Base-by-base conservation (phyloP, 768 basidiomycete species). In the Lactifluus rugatus region DNA sequence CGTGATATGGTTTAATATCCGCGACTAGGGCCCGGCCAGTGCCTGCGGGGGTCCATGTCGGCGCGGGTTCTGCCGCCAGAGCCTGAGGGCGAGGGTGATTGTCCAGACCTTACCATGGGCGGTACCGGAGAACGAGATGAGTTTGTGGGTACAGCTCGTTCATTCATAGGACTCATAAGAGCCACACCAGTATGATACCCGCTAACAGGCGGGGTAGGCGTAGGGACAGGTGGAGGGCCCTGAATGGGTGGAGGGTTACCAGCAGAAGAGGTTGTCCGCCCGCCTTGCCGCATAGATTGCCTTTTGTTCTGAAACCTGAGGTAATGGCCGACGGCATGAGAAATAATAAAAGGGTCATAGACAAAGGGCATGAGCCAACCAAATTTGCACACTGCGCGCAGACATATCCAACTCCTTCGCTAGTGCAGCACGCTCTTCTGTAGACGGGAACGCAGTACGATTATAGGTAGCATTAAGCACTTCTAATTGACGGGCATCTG, bases 391-490 rank as follows among this genome's bases (percentile, higher is more conserved):
- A 63, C 86, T 89, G 62, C 89, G 74, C 41, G 89, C 80, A 48
- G 86, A 83, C 89, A 92, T 91, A 63, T 87, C 87, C 60, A 91
- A 74, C 64, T 80, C 75, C 62, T 83, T 87, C 14, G 89, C 89
- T 49, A 91, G 72, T 32, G 81, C 81, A 37, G 80, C 76, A n/a
- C 89, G 82, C 69, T 92, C 89, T 69, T 90, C 89, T 10, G 89
- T 92, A 14, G 89, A 89, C 21, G 89, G 89, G 66, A 92, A 92
- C 17, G 89, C 88, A 2, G 89, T 92, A 58, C 89, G 81, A 62
- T 74, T 76, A 68, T 89, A 92, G 0, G 83, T 84, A 67, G 86
- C 85, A 68, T 89, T 91, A 68, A 92, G 75, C 28, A 88, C 81
- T 68, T 86, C 86, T 59, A 91, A 74, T 65, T 92, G 89, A 41